These are phyloP conservation scores for Pyrenopolyporus hunteri DNA, from an alignment of 495 filamentous ascomycete species.

Conservation along the genomic window DNA sequence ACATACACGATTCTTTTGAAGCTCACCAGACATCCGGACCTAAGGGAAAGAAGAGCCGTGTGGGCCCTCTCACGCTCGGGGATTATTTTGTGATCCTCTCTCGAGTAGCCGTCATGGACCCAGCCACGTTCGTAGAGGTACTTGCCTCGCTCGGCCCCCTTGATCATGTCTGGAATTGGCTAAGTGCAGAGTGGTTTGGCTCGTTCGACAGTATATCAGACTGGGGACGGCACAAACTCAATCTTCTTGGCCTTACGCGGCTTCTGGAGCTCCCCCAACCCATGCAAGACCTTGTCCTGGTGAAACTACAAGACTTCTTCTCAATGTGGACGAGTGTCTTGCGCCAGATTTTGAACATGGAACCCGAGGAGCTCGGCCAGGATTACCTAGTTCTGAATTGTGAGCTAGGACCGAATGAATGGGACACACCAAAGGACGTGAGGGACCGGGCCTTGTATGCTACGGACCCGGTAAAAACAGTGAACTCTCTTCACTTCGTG, in stretches of 20 bases:
- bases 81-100: conserved; percentile 87
- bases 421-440: conserved; percentile 68
- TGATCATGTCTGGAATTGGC: conserved; percentile 69
- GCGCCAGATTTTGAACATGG: conserved; percentile 45
- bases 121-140: conserved; percentile 67
- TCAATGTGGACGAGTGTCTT: conserved; percentile 60
- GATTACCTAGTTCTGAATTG: conserved; percentile 69
- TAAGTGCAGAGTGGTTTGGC: conserved; percentile 84
- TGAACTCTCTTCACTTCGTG: conserved; percentile 74
- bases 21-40: conserved; percentile 80
- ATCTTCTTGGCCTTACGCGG: conserved; percentile 79
- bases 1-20: conserved; percentile 72
- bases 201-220: conserved; percentile 84
- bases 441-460: conserved; percentile 57
- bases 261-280: conserved; percentile 70
- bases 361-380: conserved; percentile 4
- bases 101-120: conserved; percentile 73
- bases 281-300: conserved; percentile 54
- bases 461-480: conserved; percentile 72
- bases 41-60: conserved; percentile 62
- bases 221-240: conserved; percentile 77
- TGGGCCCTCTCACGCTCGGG: conserved; percentile 73
- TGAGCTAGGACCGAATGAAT: conserved; percentile 67
- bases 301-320: conserved; percentile 57
- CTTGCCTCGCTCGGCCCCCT: conserved; percentile 50